phyloP scores from a whole-genome alignment of 2,329 filamentous ascomycete genomes.

The Penicillium polonicum region DNA sequence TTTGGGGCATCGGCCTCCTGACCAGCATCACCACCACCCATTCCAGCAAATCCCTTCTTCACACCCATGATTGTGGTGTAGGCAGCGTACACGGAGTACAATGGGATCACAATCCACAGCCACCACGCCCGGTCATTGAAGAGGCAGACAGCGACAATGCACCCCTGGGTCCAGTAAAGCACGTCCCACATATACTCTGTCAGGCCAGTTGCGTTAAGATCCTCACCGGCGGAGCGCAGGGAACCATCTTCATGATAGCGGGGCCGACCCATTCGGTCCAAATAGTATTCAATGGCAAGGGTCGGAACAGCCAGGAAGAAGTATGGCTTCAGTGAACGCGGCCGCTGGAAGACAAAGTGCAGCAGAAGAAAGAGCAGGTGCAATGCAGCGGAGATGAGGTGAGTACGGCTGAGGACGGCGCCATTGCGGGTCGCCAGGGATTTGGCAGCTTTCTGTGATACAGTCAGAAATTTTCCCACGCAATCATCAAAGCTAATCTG shows the following conservation, averaged over 20 bases:
- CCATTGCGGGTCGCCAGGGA: conserved; percentile 75
- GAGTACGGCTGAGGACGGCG: conserved; percentile 74
- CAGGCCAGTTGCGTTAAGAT: conserved; percentile 80
- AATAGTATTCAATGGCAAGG: conserved; percentile 76
- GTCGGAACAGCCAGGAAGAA: conserved; percentile 70
- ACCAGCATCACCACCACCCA: conserved; percentile 34
- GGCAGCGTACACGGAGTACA: conserved; percentile 49
- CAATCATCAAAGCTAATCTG: neutral
- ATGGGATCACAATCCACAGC: conserved; percentile 54
- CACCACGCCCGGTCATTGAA: conserved; percentile 80
- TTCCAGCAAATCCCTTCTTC: conserved; percentile 45
- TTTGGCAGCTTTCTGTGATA: conserved; percentile 50
- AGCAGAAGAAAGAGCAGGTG: conserved; percentile 74
- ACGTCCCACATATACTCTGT: conserved; percentile 99
- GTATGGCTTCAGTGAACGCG: conserved; percentile 65
- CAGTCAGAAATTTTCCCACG: conserved; percentile 2
- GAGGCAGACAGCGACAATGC: conserved; percentile 67
- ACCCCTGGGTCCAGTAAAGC: conserved; percentile 89
- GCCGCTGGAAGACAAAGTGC: conserved; percentile 63
- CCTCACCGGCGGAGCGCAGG: conserved; percentile 78
- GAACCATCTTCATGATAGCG: conserved; percentile 64
- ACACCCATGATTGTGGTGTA: conserved; percentile 50
- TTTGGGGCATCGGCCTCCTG: conserved; percentile 29
- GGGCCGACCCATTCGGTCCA: conserved; percentile 82
- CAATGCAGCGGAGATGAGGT: conserved; percentile 69